Evolutionary conservation across 768 basidiomycete genomes (phyloP), one percentile per base, ranked within the genome.

Genomic region (Hygrophorus pudorinus): DNA sequence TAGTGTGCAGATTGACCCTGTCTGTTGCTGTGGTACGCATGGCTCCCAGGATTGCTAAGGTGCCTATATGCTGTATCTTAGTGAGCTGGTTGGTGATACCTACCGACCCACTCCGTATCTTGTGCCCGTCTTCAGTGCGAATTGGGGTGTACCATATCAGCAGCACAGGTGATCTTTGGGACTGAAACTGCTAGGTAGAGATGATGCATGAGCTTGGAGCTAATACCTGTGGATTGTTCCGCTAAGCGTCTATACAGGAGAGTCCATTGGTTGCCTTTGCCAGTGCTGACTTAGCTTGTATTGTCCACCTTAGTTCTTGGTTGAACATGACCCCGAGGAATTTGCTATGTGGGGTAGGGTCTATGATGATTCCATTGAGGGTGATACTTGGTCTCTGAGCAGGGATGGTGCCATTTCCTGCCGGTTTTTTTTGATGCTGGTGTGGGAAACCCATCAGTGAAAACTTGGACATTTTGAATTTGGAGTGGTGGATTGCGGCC

Each of bases 311-410:
- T 1, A 57, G 40, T 24, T 58, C 38, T 12, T 46, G 37, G 43
- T 65, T 52, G 0, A 63, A 24, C 9, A 54, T 30, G 0, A 62
- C 50, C 0, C 63, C 63, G 0, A 65, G 53, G 44, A 58, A 60
- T 29, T 58, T 61, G 49, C 48, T 51, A 14, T 16, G 32, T 10
- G 46, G 30, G 1, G 45, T 47, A 5, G 44, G 42, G n/a, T 53
- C 30, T 1, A 61, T 46, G 11, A 36, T 29, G 2, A 35, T 32
- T n/a, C 46, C 49, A 21, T 38, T 32, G 1, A 57, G 29, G 32
- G 11, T 27, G 5, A 42, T 11, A 3, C 49, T 20, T 29, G 48
- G 36, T 3, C 46, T n/a, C n/a, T n/a, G n/a, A n/a, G n/a, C n/a
- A n/a, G n/a, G n/a, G n/a, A n/a, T n/a, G n/a, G n/a, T n/a, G n/a